Evolutionary conservation across 495 filamentous ascomycete species (phyloP).

Genomic region (Podospora bellae-mahoneyi): DNA sequence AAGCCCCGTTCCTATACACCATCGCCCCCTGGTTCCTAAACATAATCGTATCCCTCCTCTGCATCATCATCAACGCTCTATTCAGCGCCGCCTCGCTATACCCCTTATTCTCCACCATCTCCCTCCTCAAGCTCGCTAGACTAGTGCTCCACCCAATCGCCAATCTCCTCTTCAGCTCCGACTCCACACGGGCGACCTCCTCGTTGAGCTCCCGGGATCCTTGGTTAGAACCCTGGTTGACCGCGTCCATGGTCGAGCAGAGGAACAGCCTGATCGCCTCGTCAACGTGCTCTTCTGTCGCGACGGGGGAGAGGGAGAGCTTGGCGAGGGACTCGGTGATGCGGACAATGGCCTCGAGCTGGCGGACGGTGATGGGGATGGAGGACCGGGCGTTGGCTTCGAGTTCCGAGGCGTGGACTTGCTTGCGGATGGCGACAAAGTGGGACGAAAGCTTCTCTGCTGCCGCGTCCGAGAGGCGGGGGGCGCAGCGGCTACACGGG

Average conservation of each 20-base stretch:
- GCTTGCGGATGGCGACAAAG: constrained; percentile 93
- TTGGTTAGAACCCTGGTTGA: constrained; percentile 78
- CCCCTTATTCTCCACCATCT: constrained; percentile 84
- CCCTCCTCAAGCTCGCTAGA: constrained; percentile 76
- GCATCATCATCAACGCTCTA: constrained; percentile 79
- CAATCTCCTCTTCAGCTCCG: constrained; percentile 81
- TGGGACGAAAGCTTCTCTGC: constrained; percentile 96
- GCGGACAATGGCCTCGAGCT: constrained; percentile 94
- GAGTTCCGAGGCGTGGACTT: constrained; percentile 86
- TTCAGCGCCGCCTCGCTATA: constrained; percentile 84
- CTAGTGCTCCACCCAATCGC: constrained; percentile 96
- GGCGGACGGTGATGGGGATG: constrained; percentile 96
- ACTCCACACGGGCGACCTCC: constrained; percentile 82
- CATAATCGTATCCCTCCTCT: constrained; percentile 84
- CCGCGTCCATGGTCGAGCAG: constrained; percentile 95
- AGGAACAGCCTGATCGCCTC: constrained; percentile 98
- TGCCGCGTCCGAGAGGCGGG: constrained; percentile 85
- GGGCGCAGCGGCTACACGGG: constrained; percentile 71
- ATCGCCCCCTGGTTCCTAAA: constrained; percentile 84
- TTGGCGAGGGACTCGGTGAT: constrained; percentile 97
- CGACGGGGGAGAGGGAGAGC: constrained; percentile 76
- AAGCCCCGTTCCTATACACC: constrained; percentile 69
- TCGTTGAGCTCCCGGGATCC: constrained; percentile 86
- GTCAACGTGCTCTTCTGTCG: constrained; percentile 88
- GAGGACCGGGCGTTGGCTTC: constrained; percentile 82